Conservation (phyloP, 2,329 filamentous ascomycete species). For the Teratosphaeria destructans region DNA sequence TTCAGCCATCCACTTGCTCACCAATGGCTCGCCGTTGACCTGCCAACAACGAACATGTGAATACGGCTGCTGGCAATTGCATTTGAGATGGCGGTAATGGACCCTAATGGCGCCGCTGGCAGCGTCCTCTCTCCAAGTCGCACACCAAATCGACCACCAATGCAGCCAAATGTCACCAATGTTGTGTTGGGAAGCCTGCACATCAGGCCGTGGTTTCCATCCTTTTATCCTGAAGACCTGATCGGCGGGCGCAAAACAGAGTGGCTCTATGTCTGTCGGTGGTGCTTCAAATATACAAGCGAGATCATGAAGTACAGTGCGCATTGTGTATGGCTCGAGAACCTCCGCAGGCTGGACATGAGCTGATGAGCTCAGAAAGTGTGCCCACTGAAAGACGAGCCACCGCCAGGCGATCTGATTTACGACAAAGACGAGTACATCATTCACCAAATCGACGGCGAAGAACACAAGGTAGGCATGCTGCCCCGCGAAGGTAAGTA, state of each 20-base stretch:
- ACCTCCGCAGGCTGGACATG: background rate
- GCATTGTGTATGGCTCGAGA: constrained; percentile 30
- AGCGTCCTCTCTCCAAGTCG: constrained; percentile 11
- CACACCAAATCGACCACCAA: constrained; percentile 11
- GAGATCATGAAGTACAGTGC: constrained; percentile 39
- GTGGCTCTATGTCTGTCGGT: constrained; percentile 73
- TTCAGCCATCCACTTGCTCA: background rate
- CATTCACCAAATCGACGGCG: constrained; percentile 88
- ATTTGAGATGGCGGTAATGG: constrained; percentile 7
- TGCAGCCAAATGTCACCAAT: constrained; percentile 71
- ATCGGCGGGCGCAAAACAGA: constrained; percentile 33
- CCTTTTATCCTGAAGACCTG: constrained; percentile 67
- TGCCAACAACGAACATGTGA: background rate
- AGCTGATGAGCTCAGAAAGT: constrained; percentile 29
- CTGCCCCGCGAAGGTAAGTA: background rate
- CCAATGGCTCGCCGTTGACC: background rate
- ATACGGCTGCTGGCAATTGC: background rate
- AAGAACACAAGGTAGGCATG: constrained; percentile 52
- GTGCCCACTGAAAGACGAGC: constrained; percentile 30
- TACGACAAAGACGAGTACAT: constrained; percentile 74
- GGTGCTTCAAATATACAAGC: constrained; percentile 87
- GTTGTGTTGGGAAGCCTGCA: constrained; percentile 75
- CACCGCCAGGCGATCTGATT: constrained; percentile 59
- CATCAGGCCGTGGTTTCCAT: constrained; percentile 88
- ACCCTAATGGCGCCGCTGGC: constrained; percentile 4